Percentiles rank a stretch among this genome's conserved stretches.
Evolutionary conservation across 352 stramenopile genomes (phyloP).

Genomic region (Sclerospora graminicola): DNA sequence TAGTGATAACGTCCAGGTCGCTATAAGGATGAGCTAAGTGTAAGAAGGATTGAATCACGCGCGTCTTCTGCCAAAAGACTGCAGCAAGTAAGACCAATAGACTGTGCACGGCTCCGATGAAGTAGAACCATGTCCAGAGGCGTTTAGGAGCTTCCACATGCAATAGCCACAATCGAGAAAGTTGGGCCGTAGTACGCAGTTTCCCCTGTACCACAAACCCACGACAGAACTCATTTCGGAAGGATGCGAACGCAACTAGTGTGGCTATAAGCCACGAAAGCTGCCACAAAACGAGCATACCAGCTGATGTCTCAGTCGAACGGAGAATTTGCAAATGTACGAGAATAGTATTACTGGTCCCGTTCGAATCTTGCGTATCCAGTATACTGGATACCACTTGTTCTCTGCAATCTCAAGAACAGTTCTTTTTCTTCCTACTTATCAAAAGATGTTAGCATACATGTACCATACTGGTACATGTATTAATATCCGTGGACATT

Average conservation of each 20-base stretch:
- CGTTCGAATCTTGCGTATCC: no score
- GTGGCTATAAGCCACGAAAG: constrained; percentile 23
- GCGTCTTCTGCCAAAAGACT: constrained; percentile 19
- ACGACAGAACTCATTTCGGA: constrained; percentile 27
- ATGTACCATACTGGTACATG: no score
- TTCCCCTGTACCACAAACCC: constrained; percentile 35
- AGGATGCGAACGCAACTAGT: constrained; percentile 22
- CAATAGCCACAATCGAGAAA: constrained; percentile 20
- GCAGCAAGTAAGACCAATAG: constrained; percentile 19
- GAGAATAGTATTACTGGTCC: no score
- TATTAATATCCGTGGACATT: no score
- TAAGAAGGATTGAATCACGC: constrained; percentile 24
- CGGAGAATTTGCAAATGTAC: no score
- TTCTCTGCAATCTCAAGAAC: no score
- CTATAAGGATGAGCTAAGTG: constrained; percentile 20
- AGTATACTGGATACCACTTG: no score
- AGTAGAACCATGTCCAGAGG: constrained; percentile 69
- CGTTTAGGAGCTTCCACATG: constrained; percentile 40
- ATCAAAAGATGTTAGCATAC: no score
- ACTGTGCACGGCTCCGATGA: constrained; percentile 43
- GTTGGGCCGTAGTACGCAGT: constrained; percentile 19
- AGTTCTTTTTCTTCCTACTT: no score
- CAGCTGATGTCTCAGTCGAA: no score
- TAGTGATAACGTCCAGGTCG: constrained; percentile 2
- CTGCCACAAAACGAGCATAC: constrained; percentile 25